Base-by-base conservation (phyloP, 2,329 filamentous ascomycete species). In the Fusarium odoratissimum region DNA sequence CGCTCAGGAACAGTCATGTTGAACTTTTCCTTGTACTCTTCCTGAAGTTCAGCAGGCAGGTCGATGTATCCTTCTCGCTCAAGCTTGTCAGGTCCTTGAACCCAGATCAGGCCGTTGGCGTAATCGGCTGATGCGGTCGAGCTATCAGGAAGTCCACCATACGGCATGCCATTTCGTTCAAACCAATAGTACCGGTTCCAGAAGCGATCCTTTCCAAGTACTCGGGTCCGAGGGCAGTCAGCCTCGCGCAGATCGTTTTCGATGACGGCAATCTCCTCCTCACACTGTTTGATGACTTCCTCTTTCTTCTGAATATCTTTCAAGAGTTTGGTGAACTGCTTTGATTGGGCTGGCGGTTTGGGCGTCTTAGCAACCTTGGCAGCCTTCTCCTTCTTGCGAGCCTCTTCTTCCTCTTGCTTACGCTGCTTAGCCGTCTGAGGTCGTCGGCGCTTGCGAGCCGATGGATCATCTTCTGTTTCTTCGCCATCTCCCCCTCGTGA, bases 141-240 rank as follows among this genome's bases (percentile, higher is more conserved):
- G 81, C 94, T 97, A 72, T 89, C 90, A 0, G 95, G 95, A 61
- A 98, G 87, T 8, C 96, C 96, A 37, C 89, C 94, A 78, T 95
- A 97, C 0, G 96, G 96, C 95, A 98, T 98, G 30, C 95, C 96
- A 78, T 98, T 99, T 71, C 95, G 92, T 83, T 99, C 96, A 81
- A 98, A 98, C 95, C 96, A 99, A 86, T 97, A 98, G 83, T 98
- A 99, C 60, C 95, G 91, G 82, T 99, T 98, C 91, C 95, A 97
- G 86, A 97, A 99, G 48, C 96, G 91, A 82, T 99, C 96, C 80
- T 96, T 95, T 67, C 96, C 96, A 31, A 99, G 87, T 23, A 95
- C 91, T 71, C 94, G 91, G 23, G 95, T 97, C 69, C 96, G 92
- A 40, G 95, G 94, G 77, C 95, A 97, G 81, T 98, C 94, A 44